Evolutionary conservation across 1,284 basidiomycete species (phyloP).

Genomic region (Austroboletus niveus): DNA sequence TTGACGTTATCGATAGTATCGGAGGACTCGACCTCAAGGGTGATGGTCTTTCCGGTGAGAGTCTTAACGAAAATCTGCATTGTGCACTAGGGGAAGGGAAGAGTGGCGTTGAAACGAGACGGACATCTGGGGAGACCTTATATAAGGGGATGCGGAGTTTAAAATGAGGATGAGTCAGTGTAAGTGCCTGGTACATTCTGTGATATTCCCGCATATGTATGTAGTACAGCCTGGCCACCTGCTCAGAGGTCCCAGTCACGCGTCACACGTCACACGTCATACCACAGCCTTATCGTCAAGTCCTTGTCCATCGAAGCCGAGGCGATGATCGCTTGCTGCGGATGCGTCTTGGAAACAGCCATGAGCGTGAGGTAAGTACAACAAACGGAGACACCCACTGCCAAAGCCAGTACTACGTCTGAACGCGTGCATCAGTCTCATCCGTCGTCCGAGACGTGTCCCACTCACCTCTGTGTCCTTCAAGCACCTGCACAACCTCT

Average conservation of each 20-base stretch:
- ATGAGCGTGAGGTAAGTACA: constrained; percentile 3
- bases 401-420: constrained; percentile 76
- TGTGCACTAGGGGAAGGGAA: constrained; percentile 3
- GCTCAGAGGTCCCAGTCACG: constrained; percentile 10
- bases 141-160: constrained; percentile 20
- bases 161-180: constrained; percentile 17
- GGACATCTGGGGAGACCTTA: constrained; percentile 11
- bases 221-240: no score
- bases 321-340: constrained; percentile 69
- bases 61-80: constrained; percentile 89
- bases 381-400: constrained; percentile 44
- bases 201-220: neutral
- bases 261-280: constrained; percentile 58
- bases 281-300: constrained; percentile 77
- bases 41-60: constrained; percentile 92
- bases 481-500: constrained; percentile 68
- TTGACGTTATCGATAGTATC: constrained; percentile 91
- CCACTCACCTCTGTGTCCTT: constrained; percentile 74
- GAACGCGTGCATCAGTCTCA: constrained; percentile 9
- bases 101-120: neutral
- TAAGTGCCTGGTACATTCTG: constrained; percentile 12
- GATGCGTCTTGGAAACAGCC: constrained; percentile 57
- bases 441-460: neutral
- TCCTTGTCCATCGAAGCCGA: constrained; percentile 86
- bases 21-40: constrained; percentile 86